Evolutionary conservation across 202 grass and related monocot species (phyloP).

Genomic region (Bolboschoenoplectus hybrid): DNA sequence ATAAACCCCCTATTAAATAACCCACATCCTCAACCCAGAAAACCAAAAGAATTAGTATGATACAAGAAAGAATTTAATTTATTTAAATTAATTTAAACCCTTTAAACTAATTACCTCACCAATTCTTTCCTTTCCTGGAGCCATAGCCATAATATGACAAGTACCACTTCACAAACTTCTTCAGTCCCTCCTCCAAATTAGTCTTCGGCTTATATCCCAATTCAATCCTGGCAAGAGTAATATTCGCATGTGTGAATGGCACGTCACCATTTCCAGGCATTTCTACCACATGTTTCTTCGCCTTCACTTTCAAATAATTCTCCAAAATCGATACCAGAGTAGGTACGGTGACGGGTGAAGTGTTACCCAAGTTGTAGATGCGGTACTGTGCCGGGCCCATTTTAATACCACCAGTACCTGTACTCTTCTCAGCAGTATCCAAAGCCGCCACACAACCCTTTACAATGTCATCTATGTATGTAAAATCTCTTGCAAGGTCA

Average conservation of each 20-base stretch:
- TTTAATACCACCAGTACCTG: conserved; percentile 64
- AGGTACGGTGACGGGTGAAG: conserved; percentile 82
- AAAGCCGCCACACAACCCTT: conserved; percentile 66
- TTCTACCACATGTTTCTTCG: conserved; percentile 72
- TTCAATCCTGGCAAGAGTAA: conserved; percentile 60
- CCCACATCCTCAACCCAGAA: neutral
- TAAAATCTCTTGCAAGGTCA: conserved; percentile 84
- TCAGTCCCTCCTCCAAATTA: conserved; percentile 69
- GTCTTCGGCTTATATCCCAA: conserved; percentile 80
- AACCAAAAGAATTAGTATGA: neutral
- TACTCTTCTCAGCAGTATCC: conserved; percentile 75
- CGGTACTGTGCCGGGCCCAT: conserved; percentile 67
- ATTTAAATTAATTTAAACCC: conserved; percentile 8
- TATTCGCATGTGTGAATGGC: conserved; percentile 87
- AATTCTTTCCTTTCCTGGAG: conserved; percentile 43
- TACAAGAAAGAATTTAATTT: conserved; percentile 17
- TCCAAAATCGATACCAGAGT: conserved; percentile 69
- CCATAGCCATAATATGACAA: conserved; percentile 88
- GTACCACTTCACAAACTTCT: conserved; percentile 96
- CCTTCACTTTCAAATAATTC: conserved; percentile 57
- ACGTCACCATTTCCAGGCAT: conserved; percentile 95
- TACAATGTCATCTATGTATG: conserved; percentile 94
- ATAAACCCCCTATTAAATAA: conserved; percentile 31
- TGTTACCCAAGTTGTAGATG: conserved; percentile 94
- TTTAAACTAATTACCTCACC: conserved; percentile 30